These are phyloP conservation scores for Beauveria bassiana DNA, from an alignment of 2,329 filamentous ascomycete genomes.

Conservation along the genomic window DNA sequence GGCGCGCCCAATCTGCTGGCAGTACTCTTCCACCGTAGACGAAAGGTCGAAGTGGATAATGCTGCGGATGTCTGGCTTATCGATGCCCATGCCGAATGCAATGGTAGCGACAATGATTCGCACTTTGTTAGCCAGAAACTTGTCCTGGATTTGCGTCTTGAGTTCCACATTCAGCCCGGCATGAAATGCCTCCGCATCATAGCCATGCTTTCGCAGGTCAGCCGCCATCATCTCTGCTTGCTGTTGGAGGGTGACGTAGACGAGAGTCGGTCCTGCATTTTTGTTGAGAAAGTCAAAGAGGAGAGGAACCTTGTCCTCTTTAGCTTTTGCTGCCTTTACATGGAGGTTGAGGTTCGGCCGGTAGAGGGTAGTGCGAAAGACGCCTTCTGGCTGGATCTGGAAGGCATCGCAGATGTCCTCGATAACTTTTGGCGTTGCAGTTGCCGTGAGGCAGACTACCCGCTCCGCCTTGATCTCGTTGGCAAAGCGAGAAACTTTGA, in stretches of 20 bases:
- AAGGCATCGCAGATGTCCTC: slow-evolving; percentile 47
- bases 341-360: slow-evolving; percentile 49
- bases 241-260: slow-evolving; percentile 52
- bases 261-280: slow-evolving; percentile 47
- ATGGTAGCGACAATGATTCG: slow-evolving; percentile 41
- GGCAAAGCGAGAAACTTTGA: slow-evolving; percentile 48
- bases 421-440: slow-evolving; percentile 48
- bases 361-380: slow-evolving; percentile 54
- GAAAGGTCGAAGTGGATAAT: slow-evolving; percentile 46
- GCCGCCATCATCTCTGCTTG: slow-evolving; percentile 38
- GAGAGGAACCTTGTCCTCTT: slow-evolving; percentile 36
- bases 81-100: slow-evolving; percentile 54
- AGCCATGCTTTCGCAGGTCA: slow-evolving; percentile 27
- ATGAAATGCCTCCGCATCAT: slow-evolving; percentile 40
- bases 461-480: slow-evolving; percentile 48
- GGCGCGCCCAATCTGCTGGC: slow-evolving; percentile 49
- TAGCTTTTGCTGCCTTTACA: slow-evolving; percentile 35
- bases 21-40: slow-evolving; percentile 47
- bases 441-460: slow-evolving; percentile 53
- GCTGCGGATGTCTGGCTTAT: slow-evolving; percentile 47
- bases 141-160: slow-evolving; percentile 41
- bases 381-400: slow-evolving; percentile 33
- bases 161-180: slow-evolving; percentile 38
- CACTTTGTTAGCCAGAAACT: slow-evolving; percentile 39
- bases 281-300: slow-evolving; percentile 40